Evolutionary conservation across 208 protist genomes (phyloP), one percentile per base, ranked within the genome.

Genomic region (Acanthamoeba culbertsoni): DNA sequence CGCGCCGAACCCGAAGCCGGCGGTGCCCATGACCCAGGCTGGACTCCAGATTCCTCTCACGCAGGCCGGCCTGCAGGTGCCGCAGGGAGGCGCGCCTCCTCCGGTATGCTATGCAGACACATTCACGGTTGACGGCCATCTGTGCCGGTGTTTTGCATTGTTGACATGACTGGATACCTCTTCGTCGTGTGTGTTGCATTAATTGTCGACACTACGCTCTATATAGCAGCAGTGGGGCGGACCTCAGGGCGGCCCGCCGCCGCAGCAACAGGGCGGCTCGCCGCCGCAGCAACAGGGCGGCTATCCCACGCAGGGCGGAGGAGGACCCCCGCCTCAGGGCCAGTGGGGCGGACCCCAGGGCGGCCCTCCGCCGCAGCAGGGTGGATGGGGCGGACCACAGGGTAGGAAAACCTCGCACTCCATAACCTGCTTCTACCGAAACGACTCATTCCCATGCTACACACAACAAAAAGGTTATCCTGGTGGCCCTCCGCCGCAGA

Each of bases 21-120:
- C 14, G 8, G 31, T 86, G 2, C 45, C 75, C 8, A 86, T 86
- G 45, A 59, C 75, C 23, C 75, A 86, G 48, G 48, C 20, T 14
- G 63, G 63, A 33, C 63, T 73, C 18, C 63, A 73, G 75, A 86
- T 86, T 57, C 75, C 75, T 18, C 35, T 57, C 42, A 59, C 75
- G 40, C 23, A 48, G 20, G 75, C 43, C 10, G 75, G 43, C 26
- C 75, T 57, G 26, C 46, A 86, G 7, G 40, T 86, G 23, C 40
- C 43, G n/a, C 37, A 53, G 35, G 16, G 2, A 40, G 63, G 63
- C 35, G 63, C 18, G n/a, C 63, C 63, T 73, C 63, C 63, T 37
- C 51, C 51, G n/a, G n/a, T n/a, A 20, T 62, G 3, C 53, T n/a
- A 31, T n/a, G 28, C 23, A n/a, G 20, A n/a, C 53, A 18, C 18